Percentiles rank a stretch among this genome's conserved stretches.
These are phyloP conservation scores for Saprolegnia parasitica DNA, from an alignment of 352 stramenopile genomes.

Conservation along the genomic window DNA sequence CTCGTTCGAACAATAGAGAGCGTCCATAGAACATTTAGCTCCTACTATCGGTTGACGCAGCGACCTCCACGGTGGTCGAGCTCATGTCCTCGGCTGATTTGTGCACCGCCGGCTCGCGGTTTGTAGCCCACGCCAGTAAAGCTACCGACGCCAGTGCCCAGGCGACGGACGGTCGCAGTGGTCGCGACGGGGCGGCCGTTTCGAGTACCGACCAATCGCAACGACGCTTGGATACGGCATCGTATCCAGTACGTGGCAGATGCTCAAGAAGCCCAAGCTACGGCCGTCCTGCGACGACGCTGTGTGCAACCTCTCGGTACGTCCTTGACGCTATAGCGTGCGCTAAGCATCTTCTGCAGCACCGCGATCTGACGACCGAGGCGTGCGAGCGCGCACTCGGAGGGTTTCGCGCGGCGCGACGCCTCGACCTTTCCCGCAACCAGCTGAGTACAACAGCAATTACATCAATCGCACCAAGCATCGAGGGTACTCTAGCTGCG, in stretches of 20 bases:
- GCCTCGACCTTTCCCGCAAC: slow-evolving; percentile 11
- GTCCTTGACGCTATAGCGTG: no score
- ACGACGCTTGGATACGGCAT: background rate
- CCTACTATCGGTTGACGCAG: no score
- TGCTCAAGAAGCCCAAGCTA: background rate
- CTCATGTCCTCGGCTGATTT: no score
- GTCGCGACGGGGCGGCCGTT: background rate
- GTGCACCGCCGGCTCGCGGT: no score
- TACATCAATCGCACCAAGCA: background rate
- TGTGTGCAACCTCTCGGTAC: background rate
- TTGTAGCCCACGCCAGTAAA: background rate
- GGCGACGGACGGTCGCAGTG: background rate
- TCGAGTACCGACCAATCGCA: background rate
- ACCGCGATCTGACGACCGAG: slow-evolving; percentile 15
- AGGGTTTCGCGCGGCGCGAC: background rate
- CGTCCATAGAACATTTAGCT: no score
- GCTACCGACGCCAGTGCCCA: background rate
- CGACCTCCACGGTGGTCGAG: no score
- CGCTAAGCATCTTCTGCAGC: background rate
- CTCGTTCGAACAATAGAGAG: no score
- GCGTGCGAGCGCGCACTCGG: background rate
- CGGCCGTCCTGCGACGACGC: background rate
- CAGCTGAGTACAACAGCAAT: background rate
- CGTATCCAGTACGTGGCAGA: background rate
- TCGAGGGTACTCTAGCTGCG: background rate